Base-by-base conservation (phyloP, 768 basidiomycete species). In the Ramaria sp. region DNA sequence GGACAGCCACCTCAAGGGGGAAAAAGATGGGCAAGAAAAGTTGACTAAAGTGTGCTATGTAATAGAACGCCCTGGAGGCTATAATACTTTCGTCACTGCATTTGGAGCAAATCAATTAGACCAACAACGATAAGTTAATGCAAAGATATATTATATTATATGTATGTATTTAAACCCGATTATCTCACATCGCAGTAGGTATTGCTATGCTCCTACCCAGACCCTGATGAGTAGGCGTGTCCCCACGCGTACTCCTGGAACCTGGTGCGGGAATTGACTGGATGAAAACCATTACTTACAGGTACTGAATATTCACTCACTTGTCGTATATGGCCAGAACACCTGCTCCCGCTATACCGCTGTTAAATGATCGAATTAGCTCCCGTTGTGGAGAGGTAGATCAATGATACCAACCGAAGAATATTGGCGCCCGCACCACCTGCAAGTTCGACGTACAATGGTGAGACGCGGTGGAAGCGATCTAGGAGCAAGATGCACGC, bases 11-110 rank as follows among this genome's bases (percentile, higher is more conserved):
- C 74, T 11, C 76, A 79, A 27, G 71, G 76, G 5, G 78, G 79
- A 7, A 78, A 82, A 65, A 84, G 78, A 69, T 88, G 85, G 85
- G 75, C 85, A 34, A 73, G 86, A 64, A 88, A 88, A 71, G 76
- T 88, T 39, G 85, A 88, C 70, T 87, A 69, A 71, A 19, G 55
- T 37, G 37, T 48, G 4, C 31, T 37, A 34, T 47, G 24, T 33
- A 51, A 37, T 37, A 37, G 13, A 37, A 37, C 9, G 1, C 34
- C 34, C 34, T 37, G 13, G 11, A 39, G 17, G n/a, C 51, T 58
- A 58, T 53, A 20, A 10, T 51, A 15, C n/a, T 51, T 39, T 17
- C 12, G 10, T 17, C 12, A 27, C 30, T 51, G 20, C 30, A 20
- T 39, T 51, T 5, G 47, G 11, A 37, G 41, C 19, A 24, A n/a